A percentile compares a stretch with the other conserved stretches of the same genome.
Conservation (phyloP, 371 early-diverging fungal species). For the Mucor plumbeus region DNA sequence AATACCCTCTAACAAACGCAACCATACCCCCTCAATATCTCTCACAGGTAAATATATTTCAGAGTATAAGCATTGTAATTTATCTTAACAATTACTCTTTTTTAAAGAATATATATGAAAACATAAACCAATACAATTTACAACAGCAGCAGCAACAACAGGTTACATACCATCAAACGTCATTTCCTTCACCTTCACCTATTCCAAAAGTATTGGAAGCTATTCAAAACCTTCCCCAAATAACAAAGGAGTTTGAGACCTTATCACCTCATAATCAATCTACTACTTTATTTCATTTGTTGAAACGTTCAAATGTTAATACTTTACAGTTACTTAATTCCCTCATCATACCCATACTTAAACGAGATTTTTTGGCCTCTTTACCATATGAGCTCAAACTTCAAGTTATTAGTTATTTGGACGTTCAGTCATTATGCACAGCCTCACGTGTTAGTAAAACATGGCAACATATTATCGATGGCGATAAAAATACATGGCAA, state of each 20-base stretch:
- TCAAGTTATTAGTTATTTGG: slow-evolving; percentile 81
- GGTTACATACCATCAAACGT: neutral
- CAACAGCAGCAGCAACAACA: neutral
- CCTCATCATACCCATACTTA: slow-evolving; percentile 77
- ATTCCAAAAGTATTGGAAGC: slow-evolving; percentile 2
- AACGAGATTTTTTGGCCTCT: slow-evolving; percentile 84
- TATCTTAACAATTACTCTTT: neutral
- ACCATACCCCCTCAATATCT: slow-evolving; percentile 1
- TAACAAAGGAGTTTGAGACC: slow-evolving; percentile 17
- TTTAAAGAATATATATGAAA: neutral
- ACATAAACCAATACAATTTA: neutral
- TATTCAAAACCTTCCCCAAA: slow-evolving; percentile 6
- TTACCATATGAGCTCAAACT: slow-evolving; percentile 81
- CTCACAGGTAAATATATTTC: neutral
- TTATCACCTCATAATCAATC: slow-evolving; percentile 33
- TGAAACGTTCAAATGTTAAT: slow-evolving; percentile 51
- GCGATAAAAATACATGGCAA: slow-evolving; percentile 67
- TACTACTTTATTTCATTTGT: slow-evolving; percentile 38
- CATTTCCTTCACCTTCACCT: neutral
- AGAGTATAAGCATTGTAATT: neutral
- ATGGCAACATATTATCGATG: slow-evolving; percentile 82
- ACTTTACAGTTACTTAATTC: slow-evolving; percentile 84
- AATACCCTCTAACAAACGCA: slow-evolving; percentile 7
- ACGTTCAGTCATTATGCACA: slow-evolving; percentile 75
- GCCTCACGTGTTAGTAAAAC: slow-evolving; percentile 74